A percentile compares a stretch with the other conserved stretches of the same genome.
Conservation (phyloP, 2,329 filamentous ascomycete genomes). For the Stemphylium lycopersici region DNA sequence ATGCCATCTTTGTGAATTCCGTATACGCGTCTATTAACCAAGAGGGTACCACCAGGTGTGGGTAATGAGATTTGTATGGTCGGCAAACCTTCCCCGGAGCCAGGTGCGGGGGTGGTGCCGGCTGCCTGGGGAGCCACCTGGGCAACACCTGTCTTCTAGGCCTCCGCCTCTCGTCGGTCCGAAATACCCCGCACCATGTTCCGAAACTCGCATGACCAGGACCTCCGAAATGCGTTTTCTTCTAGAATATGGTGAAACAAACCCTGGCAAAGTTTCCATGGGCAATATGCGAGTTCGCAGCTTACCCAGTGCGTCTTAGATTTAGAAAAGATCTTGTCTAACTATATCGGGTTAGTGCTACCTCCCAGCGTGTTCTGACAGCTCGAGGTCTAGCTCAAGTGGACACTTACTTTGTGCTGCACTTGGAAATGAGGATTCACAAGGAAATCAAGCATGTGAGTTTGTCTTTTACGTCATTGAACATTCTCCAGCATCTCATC, state of each 20-base stretch:
- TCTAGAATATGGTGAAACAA: background rate
- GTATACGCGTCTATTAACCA: slow-evolving; percentile 2
- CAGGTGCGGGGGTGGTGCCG: slow-evolving; percentile 14
- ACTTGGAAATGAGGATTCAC: too few species aligned
- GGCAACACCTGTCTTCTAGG: background rate
- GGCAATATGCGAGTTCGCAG: background rate
- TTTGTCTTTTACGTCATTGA: too few species aligned
- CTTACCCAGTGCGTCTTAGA: background rate
- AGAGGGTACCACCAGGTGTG: background rate
- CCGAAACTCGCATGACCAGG: background rate
- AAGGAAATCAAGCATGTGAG: too few species aligned
- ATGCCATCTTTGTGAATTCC: slow-evolving; percentile 10
- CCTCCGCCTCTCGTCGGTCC: background rate
- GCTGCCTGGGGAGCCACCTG: slow-evolving; percentile 5
- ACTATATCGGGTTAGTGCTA: too few species aligned
- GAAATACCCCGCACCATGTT: slow-evolving; percentile 5
- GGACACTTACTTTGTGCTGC: too few species aligned
- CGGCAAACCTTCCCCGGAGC: slow-evolving; percentile 19
- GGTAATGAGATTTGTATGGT: background rate
- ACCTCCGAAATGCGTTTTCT: background rate
- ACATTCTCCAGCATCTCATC: too few species aligned
- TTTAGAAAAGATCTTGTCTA: too few species aligned
- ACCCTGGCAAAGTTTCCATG: too few species aligned
- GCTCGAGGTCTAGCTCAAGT: too few species aligned
- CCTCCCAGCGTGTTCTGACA: too few species aligned